phyloP scores from a whole-genome alignment of 2,329 filamentous ascomycete genomes.

The Xylariaceae sp. region DNA sequence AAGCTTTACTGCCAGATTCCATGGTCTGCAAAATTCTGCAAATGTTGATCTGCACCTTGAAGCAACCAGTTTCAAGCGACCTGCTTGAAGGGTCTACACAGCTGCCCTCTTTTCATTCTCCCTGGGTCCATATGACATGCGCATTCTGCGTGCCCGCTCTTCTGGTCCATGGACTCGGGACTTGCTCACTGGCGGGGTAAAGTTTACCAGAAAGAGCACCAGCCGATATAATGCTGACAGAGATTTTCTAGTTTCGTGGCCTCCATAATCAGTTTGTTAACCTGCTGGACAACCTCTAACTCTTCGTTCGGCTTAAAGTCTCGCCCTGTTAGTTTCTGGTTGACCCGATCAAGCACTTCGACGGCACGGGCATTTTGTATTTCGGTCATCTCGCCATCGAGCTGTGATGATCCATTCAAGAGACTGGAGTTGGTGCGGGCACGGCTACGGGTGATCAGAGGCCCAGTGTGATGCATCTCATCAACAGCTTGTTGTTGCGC shows the following conservation, averaged over 20 bases:
- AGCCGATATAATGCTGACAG: conserved; percentile 98
- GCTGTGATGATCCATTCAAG: conserved; percentile 30
- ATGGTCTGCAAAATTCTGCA: conserved; percentile 1
- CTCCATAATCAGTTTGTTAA: conserved; percentile 90
- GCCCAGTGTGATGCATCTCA: conserved; percentile 39
- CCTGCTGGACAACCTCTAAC: conserved; percentile 77
- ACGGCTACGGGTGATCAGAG: conserved; percentile 43
- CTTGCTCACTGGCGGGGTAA: background rate
- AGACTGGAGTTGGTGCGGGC: conserved; percentile 54
- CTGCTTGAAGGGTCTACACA: background rate
- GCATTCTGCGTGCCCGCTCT: background rate
- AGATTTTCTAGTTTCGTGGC: conserved; percentile 96
- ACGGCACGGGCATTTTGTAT: conserved; percentile 89
- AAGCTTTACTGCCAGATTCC: background rate
- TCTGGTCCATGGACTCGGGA: background rate
- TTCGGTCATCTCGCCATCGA: conserved; percentile 53
- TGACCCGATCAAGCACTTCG: conserved; percentile 84
- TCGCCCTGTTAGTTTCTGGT: conserved; percentile 89
- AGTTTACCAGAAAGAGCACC: conserved; percentile 91
- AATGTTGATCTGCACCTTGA: background rate
- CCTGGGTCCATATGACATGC: background rate
- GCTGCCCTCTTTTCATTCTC: no score
- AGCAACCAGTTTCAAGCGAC: background rate
- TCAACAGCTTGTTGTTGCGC: conserved; percentile 34
- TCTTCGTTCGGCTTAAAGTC: conserved; percentile 88